phyloP scores from a whole-genome alignment of 371 early-diverging fungal genomes.

The Mucor piriformis region DNA sequence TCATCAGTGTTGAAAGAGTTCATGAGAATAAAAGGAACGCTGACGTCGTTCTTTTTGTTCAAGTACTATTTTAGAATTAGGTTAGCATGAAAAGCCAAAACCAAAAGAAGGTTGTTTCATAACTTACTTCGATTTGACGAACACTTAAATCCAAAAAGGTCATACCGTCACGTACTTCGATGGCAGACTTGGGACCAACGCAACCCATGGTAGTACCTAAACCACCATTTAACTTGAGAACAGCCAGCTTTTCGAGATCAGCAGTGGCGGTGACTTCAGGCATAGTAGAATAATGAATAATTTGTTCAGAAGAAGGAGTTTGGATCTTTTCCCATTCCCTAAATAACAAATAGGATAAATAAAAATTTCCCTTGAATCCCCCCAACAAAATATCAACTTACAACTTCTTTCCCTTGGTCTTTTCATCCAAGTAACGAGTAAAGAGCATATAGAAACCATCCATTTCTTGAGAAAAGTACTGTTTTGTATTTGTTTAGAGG shows the following conservation, averaged over 20 bases:
- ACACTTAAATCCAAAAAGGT: conserved; percentile 99
- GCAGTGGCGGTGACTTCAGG: conserved; percentile 50
- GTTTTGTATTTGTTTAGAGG: not conserved
- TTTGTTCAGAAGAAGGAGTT: conserved; percentile 85
- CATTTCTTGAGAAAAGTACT: conserved; percentile 75
- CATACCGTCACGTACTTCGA: conserved; percentile 98
- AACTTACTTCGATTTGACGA: conserved; percentile 93
- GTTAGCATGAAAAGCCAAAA: not conserved
- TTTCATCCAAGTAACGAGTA: conserved; percentile 83
- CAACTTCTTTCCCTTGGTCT: conserved; percentile 82
- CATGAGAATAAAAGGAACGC: conserved; percentile 99
- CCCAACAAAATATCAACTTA: conserved; percentile 49
- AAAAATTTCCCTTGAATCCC: not conserved
- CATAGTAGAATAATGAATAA: conserved; percentile 79
- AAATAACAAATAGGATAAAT: conserved; percentile 4
- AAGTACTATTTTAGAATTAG: conserved; percentile 64
- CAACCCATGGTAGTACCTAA: conserved; percentile 99
- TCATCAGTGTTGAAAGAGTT: conserved; percentile 99
- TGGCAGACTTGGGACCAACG: conserved; percentile 99
- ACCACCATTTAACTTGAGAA: conserved; percentile 99
- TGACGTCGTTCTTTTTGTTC: conserved; percentile 86
- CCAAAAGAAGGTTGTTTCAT: not conserved
- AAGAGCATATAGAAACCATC: conserved; percentile 92
- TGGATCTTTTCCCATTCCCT: conserved; percentile 94
- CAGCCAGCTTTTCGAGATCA: conserved; percentile 92